A percentile compares a stretch with the other conserved stretches of the same genome.
Conservation (phyloP, 805 yeast species). For the Wickerhamiella brachini region DNA sequence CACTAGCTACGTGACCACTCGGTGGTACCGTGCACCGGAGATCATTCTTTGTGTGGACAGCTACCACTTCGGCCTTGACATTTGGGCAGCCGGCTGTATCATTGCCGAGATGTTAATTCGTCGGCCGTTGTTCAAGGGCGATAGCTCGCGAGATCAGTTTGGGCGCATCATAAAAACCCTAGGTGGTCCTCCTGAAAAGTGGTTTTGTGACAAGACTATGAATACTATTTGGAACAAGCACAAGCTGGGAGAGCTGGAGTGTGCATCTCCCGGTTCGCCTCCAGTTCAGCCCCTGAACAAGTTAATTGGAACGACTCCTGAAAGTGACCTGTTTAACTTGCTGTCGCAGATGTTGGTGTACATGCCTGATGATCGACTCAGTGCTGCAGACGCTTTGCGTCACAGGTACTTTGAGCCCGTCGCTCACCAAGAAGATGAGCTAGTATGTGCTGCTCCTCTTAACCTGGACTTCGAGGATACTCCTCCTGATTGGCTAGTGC, state of each 20-base stretch:
- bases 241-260: background rate
- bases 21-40: constrained; percentile 96
- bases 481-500: constrained; percentile 1
- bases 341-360: constrained; percentile 46
- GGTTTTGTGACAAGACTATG: background rate
- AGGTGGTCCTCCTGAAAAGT: constrained; percentile 46
- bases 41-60: constrained; percentile 34
- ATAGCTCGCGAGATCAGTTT: constrained; percentile 56
- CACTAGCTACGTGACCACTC: constrained; percentile 65
- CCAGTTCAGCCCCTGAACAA: background rate
- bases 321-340: constrained; percentile 25
- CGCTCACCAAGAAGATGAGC: constrained; percentile 44
- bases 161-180: constrained; percentile 51
- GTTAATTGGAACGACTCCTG: background rate
- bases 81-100: constrained; percentile 93
- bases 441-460: constrained; percentile 36
- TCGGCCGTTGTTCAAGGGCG: constrained; percentile 67
- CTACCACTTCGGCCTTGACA: constrained; percentile 41
- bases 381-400: constrained; percentile 41
- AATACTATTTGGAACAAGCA: background rate
- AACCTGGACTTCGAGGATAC: constrained; percentile 54
- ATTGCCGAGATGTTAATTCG: constrained; percentile 74
- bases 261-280: background rate
- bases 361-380: constrained; percentile 43
- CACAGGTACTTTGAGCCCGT: constrained; percentile 44